Base-by-base conservation (phyloP, 331 rosid genomes). In the Acacia pycnantha region DNA sequence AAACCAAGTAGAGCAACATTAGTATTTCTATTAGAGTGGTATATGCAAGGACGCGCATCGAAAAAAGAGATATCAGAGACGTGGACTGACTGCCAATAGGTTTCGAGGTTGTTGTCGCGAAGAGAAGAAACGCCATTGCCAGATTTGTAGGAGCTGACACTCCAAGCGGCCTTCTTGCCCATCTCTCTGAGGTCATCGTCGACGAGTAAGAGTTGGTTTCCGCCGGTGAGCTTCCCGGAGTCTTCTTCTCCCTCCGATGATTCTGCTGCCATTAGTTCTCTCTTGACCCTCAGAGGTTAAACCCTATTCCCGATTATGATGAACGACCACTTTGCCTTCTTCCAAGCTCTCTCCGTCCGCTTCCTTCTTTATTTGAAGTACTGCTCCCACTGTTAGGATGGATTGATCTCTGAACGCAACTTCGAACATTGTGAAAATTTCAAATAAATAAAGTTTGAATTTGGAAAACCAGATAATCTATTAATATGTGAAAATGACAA, bases 81-180 rank as follows among this genome's bases (percentile, higher is more conserved):
- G 11, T 21, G 68, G 79, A 59, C 15, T 83, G 3, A 93, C 95
- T 95, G 98, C 99, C 99, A 95, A 83, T 88, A 92, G 72, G 92
- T 87, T 12, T 92, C 98, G 56, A 92, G 92, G 70, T 89, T 95
- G 67, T 88, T 91, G 62, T 92, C 99, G 7, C 94, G 92, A 51
- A 95, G 93, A 66, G 90, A 86, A 47, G 93, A 88, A 70, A 95
- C 94, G 76, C 97, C 97, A 77, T 90, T 95, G 54, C 98, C 98
- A 18, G 98, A 91, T 54, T 95, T 93, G 91, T 94, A 93, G 50
- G 99, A 92, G 86, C 99, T 95, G 62, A 95, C 98, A 46, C 98
- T 95, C 98, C 98, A 93, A 41, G 96, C 96, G 1, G 96, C 98
- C 37, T 93, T 93, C 84, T 95, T 92, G 1, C 97, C 98, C 88